Evolutionary conservation across 306 rosid genomes (phyloP).

Genomic region (Gleditsia sinensis): DNA sequence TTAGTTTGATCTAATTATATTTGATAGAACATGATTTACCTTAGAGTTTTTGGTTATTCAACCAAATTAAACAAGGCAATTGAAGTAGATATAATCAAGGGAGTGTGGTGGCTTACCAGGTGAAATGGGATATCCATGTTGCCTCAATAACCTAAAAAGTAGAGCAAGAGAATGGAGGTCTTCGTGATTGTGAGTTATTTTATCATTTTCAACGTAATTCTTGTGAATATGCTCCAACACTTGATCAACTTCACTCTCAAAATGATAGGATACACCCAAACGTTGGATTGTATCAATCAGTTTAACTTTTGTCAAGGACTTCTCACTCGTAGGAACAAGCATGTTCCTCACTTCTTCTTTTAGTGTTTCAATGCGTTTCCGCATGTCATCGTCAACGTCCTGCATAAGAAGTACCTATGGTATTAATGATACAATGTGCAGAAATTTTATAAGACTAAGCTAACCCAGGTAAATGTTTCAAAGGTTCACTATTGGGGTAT

Average conservation of each 20-base stretch:
- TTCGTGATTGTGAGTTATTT: neutral
- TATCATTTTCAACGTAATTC: neutral
- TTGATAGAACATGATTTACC: too few relatives aligned
- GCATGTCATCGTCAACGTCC: slow-evolving; percentile 21
- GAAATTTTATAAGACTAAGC: too few relatives aligned
- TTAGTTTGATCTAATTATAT: too few relatives aligned
- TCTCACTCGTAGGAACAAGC: neutral
- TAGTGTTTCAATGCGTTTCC: slow-evolving; percentile 5
- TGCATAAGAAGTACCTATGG: too few relatives aligned
- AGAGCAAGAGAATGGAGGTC: slow-evolving; percentile 38
- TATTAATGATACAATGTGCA: too few relatives aligned
- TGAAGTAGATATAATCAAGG: neutral
- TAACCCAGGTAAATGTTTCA: too few relatives aligned
- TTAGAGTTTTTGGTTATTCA: too few relatives aligned
- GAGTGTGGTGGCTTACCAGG: slow-evolving; percentile 7
- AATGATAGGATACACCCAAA: slow-evolving; percentile 43
- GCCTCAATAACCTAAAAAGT: slow-evolving; percentile 49
- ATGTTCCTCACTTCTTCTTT: slow-evolving; percentile 40
- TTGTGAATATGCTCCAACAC: slow-evolving; percentile 24
- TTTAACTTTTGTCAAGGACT: slow-evolving; percentile 1
- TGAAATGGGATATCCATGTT: slow-evolving; percentile 42
- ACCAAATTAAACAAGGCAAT: neutral
- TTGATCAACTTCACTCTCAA: slow-evolving; percentile 42
- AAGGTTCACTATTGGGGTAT: too few relatives aligned
- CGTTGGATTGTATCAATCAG: slow-evolving; percentile 53